Conservation (phyloP, 345 rosid genomes). For the Combretum micranthum region DNA sequence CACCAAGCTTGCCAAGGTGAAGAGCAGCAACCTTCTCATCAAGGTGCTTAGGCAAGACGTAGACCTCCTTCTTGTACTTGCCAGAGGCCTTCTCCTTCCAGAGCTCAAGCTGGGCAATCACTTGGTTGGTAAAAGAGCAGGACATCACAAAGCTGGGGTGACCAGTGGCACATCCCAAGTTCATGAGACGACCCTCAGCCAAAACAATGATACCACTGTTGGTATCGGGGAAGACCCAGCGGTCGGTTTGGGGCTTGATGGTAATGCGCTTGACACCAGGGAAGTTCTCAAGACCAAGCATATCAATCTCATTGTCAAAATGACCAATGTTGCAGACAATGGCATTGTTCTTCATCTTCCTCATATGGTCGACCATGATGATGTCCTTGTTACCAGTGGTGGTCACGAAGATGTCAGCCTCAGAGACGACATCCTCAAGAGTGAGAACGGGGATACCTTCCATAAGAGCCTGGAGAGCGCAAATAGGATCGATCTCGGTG, state of each 20-base stretch:
- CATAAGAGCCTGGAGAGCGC: constrained; percentile 90
- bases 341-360: constrained; percentile 96
- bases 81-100: too few species aligned
- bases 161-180: constrained; percentile 94
- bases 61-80: too few species aligned
- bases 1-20: too few species aligned
- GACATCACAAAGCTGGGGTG: constrained; percentile 99
- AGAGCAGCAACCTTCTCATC: too few species aligned
- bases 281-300: constrained; percentile 72
- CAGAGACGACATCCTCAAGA: constrained; percentile 59
- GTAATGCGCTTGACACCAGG: constrained; percentile 81
- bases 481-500: constrained; percentile 89
- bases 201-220: constrained; percentile 68
- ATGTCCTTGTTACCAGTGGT: constrained; percentile 94
- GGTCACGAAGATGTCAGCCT: constrained; percentile 81
- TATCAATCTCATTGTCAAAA: constrained; percentile 86
- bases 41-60: too few species aligned
- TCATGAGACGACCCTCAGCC: constrained; percentile 93
- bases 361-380: constrained; percentile 86
- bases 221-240: constrained; percentile 95
- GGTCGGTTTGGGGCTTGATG: constrained; percentile 95
- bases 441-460: constrained; percentile 81
- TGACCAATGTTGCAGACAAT: constrained; percentile 97
- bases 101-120: too few species aligned
- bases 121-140: constrained; percentile 95